Evolutionary conservation across 2,329 filamentous ascomycete genomes (phyloP), one percentile per base, ranked within the genome.

Genomic region (Pestalotiopsis sp.): DNA sequence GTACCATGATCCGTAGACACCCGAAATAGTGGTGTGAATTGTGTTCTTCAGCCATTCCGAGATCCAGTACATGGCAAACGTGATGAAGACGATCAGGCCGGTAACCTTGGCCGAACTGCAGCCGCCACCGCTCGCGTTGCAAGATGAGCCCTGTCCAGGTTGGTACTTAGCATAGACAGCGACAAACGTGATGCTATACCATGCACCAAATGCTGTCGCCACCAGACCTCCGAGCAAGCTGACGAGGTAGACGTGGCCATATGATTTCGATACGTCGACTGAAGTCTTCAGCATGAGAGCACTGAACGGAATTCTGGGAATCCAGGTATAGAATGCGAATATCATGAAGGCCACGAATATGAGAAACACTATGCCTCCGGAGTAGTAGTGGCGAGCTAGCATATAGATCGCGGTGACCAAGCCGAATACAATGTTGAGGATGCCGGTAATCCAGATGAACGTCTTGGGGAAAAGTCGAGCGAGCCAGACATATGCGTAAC

Each of bases 41-140:
- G 93, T 94, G 81, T 97, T 97, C 84, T 98, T 98, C 74, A 98
- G 83, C 87, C 92, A 95, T 79, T 98, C 95, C 1, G 93, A 92
- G 72, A 97, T 91, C 95, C 95, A 98, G 82, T 97, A 98, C 81
- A 91, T 93, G 66, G 94, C 91, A 75, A 98, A 98, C 0, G 94
- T 97, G 73, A 94, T 88, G 78, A 97, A 98, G 20, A 92, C 93
- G 4, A 97, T 84, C 38, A 98, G 82, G 0, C 95, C 95, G 70
- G 94, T 95, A 59, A 98, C 93, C 72, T 91, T 95, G 65, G 85
- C 93, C 5, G 83, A 85, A 70, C 92, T 91, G 75, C 95, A 98
- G 5, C 87, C 85, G 3, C 89, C 89, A 2, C 81, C 87, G 13
- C 84, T 84, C 23, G 80, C 79, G 3, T 82, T 80, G 72, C 88